Evolutionary conservation across 495 filamentous ascomycete species (phyloP), one percentile per base, ranked within the genome.

Genomic region (Podospora pseudoanserina): DNA sequence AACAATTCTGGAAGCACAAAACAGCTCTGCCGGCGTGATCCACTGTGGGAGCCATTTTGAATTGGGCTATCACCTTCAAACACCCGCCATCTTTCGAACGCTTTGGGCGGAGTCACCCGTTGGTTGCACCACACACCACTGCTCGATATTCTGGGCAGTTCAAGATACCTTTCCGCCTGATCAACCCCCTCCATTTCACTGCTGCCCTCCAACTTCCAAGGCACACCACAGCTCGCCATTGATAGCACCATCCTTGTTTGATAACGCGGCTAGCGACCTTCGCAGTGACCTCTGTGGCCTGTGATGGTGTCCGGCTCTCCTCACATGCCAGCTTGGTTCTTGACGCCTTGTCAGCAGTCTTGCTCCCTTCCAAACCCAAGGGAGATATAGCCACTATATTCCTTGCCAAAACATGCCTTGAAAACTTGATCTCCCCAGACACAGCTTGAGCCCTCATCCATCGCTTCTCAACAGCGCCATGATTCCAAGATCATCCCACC

Each of bases 391-490:
- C 34, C 11, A 23, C 11, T 39, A 4, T 39, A 39, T 39, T 39
- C 34, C 34, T 11, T 39, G 34, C 34, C 6, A 39, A 6, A 11
- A 39, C 11, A 39, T 39, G 11, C 34, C 34, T 1, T 39, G 11
- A 39, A 39, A 49, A 13, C 15, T 11, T 16, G 15, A 18, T 23
- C 5, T 23, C n/a, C 18, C 59, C 3, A 18, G 23, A 18, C 26
- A 18, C 9, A 26, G 61, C 13, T 23, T 1, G 39, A 65, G 7
- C n/a, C 15, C 16, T 49, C 19, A 19, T 55, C 49, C 26, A 19
- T 59, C 65, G 30, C 44, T 67, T 67, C 20, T 67, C 28, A 56
- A 39, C 16, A 27, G 53, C 26, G 65, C 65, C 28, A 62, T 62
- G 20, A 59, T 60, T 7, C 15, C 13, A 0, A 49, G 13, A 18